Evolutionary conservation across 495 filamentous ascomycete genomes (phyloP).

Genomic region (Penicillium longicatenatum): DNA sequence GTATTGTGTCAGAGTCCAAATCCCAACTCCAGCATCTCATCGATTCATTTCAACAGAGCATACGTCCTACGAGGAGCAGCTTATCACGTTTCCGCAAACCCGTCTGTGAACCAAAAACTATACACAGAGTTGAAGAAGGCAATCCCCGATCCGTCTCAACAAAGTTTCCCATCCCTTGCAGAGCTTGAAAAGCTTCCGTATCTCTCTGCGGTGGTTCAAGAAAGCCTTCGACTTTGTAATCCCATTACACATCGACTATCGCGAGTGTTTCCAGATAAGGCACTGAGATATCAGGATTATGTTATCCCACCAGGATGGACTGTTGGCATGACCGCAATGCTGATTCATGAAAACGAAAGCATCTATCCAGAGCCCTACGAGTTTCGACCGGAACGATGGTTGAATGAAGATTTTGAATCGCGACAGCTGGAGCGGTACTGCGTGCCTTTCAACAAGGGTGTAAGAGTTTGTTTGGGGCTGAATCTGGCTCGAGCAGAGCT

Average conservation of each 20-base stretch:
- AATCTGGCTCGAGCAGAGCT: constrained; percentile 1
- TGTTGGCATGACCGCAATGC: neutral
- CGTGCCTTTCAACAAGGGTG: neutral
- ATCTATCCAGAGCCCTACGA: neutral
- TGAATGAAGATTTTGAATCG: neutral
- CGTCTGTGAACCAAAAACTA: neutral
- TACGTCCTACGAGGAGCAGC: neutral
- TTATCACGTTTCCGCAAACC: neutral
- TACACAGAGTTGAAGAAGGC: neutral
- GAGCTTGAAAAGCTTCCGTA: constrained; percentile 1
- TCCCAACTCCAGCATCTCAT: neutral
- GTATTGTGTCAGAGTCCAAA: neutral
- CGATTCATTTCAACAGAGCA: neutral
- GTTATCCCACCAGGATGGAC: neutral
- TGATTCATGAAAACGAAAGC: neutral
- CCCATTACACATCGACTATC: neutral
- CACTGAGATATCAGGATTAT: neutral
- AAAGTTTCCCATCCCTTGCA: neutral
- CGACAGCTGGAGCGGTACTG: neutral
- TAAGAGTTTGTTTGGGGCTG: neutral
- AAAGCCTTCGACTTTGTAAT: neutral
- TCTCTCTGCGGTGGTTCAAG: neutral
- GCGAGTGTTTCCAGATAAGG: neutral
- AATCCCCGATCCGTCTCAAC: neutral
- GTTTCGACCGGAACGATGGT: constrained; percentile 1